phyloP scores from a whole-genome alignment of 2,329 filamentous ascomycete genomes.

The Endocalyx cinctus region DNA sequence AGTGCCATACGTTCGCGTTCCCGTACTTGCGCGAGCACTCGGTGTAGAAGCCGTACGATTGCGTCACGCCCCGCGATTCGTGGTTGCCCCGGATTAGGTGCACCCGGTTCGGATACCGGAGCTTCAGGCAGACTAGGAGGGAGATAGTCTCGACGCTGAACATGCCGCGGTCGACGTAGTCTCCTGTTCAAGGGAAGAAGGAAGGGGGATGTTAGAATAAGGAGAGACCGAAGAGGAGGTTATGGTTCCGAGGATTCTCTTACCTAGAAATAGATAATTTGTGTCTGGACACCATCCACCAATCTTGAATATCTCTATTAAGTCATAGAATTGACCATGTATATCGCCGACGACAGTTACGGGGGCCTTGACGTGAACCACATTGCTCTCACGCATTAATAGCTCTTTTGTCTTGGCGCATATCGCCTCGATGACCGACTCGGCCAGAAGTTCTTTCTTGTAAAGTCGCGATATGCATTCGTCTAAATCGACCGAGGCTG shows the following conservation, averaged over 20 bases:
- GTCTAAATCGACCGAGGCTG: constrained; percentile 95
- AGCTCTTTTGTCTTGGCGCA: constrained; percentile 99
- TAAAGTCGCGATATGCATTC: constrained; percentile 97
- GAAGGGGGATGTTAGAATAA: not conserved
- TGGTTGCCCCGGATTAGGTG: constrained; percentile 97
- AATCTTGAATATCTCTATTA: constrained; percentile 99
- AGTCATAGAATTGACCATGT: constrained; percentile 97
- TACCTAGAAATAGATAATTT: constrained; percentile 95
- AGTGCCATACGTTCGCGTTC: constrained; percentile 98
- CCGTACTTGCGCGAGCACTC: constrained; percentile 98
- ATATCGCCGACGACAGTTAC: constrained; percentile 98
- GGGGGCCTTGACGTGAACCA: constrained; percentile 91
- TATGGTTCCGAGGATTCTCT: constrained; percentile 10
- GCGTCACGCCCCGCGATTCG: constrained; percentile 93
- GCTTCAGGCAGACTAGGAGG: constrained; percentile 91
- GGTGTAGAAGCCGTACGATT: constrained; percentile 98
- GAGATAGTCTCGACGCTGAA: constrained; percentile 99
- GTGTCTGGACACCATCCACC: constrained; percentile 96
- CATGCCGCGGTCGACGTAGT: constrained; percentile 97
- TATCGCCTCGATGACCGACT: constrained; percentile 98
- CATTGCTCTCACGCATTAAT: constrained; percentile 99
- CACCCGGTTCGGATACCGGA: constrained; percentile 92
- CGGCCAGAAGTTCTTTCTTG: constrained; percentile 92
- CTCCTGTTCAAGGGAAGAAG: constrained; percentile 52
- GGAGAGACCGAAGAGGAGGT: not conserved